Evolutionary conservation across 169 alveolate genomes (phyloP), one percentile per base, ranked within the genome.

Genomic region (Plasmodium ovale): DNA sequence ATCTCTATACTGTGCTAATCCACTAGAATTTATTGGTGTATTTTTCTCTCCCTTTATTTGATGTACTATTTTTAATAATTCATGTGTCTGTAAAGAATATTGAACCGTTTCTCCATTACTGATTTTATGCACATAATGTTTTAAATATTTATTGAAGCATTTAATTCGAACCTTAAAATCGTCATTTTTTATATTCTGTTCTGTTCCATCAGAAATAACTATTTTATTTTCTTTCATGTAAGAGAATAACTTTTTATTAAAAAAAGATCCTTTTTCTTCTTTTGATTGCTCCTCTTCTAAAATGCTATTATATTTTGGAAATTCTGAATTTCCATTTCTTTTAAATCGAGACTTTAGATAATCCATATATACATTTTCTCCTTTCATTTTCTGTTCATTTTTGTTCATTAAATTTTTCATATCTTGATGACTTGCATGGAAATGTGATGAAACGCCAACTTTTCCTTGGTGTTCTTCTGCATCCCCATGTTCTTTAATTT

Each of bases 1-100:
- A 53, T 82, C 90, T 64, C 90, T 82, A 69, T 87, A 87, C 37
- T 87, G 92, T 47, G 87, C 87, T 87, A 71, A 51, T 21, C 92
- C 92, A 71, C 92, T 72, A 9, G 90, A 29, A 69, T 87, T 87
- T 87, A 29, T 58, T 39, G 87, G 72, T 23, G 73, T 87, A 29
- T 65, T 37, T n/a, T n/a, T n/a, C 65, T 82, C 90, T 65, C 71
- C 90, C 44, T 82, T 82, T 64, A 82, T 82, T 31, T 82, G 77
- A 69, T 82, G 82, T 7, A 82, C 90, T 25, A 82, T 82, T 69
- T 65, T 82, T 82, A 82, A 37, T 44, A 82, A 65, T 65, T 82
- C 90, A 82, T 82, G 79, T 1, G 90, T 49, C 12, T 82, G 90
- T 42, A 82, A 42, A 65, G 82, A 53, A 56, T 65, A 82, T 42